Percentiles rank a stretch among this genome's conserved stretches.
Conservation (phyloP, 352 stramenopile genomes). For the Pythium myriotylum region DNA sequence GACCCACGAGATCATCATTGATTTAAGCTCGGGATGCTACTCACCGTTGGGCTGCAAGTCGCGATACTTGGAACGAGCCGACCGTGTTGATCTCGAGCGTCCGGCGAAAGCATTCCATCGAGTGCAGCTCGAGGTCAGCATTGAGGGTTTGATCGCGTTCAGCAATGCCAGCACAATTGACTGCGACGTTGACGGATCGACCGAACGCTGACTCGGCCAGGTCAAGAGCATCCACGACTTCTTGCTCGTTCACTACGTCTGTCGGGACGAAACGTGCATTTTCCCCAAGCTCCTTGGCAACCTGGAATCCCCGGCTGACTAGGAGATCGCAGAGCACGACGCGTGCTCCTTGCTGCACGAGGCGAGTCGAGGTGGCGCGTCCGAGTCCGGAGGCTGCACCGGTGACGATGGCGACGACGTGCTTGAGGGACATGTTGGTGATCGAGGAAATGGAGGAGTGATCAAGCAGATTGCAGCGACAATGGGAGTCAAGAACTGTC, state of each 20-base stretch:
- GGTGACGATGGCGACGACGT: not conserved
- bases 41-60: no score
- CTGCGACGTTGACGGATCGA: slow-evolving; percentile 84
- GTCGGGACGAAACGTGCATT: slow-evolving; percentile 79
- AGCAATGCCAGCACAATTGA: no score
- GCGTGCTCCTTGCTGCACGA: slow-evolving; percentile 85
- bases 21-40: slow-evolving; percentile 78
- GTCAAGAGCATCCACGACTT: slow-evolving; percentile 85
- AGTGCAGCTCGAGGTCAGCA: slow-evolving; percentile 90
- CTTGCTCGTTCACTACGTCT: slow-evolving; percentile 82
- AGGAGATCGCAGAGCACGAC: slow-evolving; percentile 92
- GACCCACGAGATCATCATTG: slow-evolving; percentile 35
- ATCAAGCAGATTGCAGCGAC: no score
- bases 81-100: slow-evolving; percentile 96
- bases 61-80: slow-evolving; percentile 46
- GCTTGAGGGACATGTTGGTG: not conserved
- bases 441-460: not conserved
- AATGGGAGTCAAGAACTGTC: no score
- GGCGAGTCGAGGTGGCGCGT: slow-evolving; percentile 82
- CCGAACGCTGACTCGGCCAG: slow-evolving; percentile 91
- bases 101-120: slow-evolving; percentile 89
- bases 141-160: slow-evolving; percentile 69
- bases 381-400: slow-evolving; percentile 51
- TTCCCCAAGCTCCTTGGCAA: slow-evolving; percentile 66
- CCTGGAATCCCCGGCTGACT: slow-evolving; percentile 68